These are phyloP conservation scores for Rhodomyrtus psidioides DNA, from an alignment of 441 rosid genomes.

Conservation along the genomic window DNA sequence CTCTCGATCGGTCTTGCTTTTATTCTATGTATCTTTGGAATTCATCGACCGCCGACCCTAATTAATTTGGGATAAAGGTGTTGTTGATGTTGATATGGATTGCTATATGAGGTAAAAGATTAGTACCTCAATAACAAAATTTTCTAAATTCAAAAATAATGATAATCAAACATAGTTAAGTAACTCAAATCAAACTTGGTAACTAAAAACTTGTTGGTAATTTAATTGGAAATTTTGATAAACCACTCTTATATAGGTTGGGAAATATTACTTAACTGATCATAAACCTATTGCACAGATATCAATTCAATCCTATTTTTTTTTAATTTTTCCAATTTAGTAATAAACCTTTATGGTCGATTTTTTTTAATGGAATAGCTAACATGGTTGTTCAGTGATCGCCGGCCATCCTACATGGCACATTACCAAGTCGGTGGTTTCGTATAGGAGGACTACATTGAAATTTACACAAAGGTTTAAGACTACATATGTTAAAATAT, in stretches of 20 bases:
- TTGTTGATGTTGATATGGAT: too few species aligned
- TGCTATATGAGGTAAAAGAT: too few species aligned
- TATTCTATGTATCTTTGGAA: too few species aligned
- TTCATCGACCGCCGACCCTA: too few species aligned
- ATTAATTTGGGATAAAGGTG: too few species aligned
- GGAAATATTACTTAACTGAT: not conserved
- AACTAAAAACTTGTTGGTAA: not conserved
- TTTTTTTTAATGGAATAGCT: fast-evolving
- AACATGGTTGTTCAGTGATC: fast-evolving
- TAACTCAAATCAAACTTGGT: not conserved
- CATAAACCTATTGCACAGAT: not conserved
- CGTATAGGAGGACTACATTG: fast-evolving
- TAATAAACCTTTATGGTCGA: fast-evolving
- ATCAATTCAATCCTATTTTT: not conserved
- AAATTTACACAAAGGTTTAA: not conserved
- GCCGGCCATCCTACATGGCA: fast-evolving
- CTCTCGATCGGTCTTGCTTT: too few species aligned
- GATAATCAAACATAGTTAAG: not conserved
- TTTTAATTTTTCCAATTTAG: not conserved
- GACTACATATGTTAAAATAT: not conserved
- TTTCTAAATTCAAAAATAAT: not conserved
- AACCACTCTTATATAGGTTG: not conserved
- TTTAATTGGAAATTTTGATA: not conserved
- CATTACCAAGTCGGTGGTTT: fast-evolving
- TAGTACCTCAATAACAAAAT: not conserved